Evolutionary conservation across 2,329 filamentous ascomycete genomes (phyloP).

Genomic region (Paraphoma sp.): DNA sequence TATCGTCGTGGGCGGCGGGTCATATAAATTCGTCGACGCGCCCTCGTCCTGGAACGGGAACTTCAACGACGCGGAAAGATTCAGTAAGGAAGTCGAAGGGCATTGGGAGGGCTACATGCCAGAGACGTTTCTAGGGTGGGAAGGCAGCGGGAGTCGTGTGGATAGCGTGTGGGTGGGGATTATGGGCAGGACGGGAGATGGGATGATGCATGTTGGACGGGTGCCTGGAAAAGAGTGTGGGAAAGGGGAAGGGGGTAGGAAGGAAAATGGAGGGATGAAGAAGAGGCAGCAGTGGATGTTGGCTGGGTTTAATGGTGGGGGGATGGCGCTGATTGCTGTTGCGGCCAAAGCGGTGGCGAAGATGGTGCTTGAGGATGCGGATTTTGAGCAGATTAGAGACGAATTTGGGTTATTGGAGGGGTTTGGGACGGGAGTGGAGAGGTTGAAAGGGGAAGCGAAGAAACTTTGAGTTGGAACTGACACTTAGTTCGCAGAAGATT

Average conservation of each 20-base stretch:
- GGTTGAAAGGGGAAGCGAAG: slow-evolving; percentile 19
- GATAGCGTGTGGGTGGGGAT: slow-evolving; percentile 55
- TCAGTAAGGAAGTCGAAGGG: slow-evolving; percentile 47
- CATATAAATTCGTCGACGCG: slow-evolving; percentile 42
- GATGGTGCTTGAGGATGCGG: slow-evolving; percentile 46
- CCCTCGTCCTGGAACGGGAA: slow-evolving; percentile 54
- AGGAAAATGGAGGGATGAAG: too few species aligned
- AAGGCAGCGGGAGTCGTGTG: slow-evolving; percentile 48
- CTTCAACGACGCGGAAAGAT: slow-evolving; percentile 54
- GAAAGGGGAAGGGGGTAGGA: too few species aligned
- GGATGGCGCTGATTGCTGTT: slow-evolving; percentile 57
- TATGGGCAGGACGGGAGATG: slow-evolving; percentile 49
- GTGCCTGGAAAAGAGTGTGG: slow-evolving; percentile 47
- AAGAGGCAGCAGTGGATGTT: slow-evolving; percentile 52
- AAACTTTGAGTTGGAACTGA: neutral
- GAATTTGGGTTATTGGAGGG: slow-evolving; percentile 44
- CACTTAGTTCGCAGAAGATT: too few species aligned
- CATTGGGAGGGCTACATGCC: slow-evolving; percentile 61
- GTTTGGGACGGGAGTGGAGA: slow-evolving; percentile 43
- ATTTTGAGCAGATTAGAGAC: slow-evolving; percentile 41
- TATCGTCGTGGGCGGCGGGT: slow-evolving; percentile 43
- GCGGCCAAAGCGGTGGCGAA: slow-evolving; percentile 49
- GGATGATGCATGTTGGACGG: slow-evolving; percentile 52
- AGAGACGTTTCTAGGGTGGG: slow-evolving; percentile 58
- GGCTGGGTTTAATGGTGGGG: slow-evolving; percentile 60